phyloP scores from a whole-genome alignment of 2,329 filamentous ascomycete species.

The Achaetomium macrosporum region DNA sequence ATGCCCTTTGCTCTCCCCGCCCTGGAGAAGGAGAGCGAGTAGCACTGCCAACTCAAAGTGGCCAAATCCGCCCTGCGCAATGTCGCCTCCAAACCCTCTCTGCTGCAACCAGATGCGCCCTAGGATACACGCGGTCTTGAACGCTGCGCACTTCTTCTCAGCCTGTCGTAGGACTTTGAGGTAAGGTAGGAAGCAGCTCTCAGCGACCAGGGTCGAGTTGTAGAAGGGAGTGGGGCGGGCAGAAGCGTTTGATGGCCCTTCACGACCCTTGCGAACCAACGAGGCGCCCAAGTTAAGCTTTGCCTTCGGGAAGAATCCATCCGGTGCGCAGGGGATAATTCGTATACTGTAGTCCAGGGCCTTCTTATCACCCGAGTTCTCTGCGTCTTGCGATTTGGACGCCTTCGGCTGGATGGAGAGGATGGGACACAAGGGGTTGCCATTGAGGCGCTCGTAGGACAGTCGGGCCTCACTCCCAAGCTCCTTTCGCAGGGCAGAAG shows the following conservation, averaged over 20 bases:
- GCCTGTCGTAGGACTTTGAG: slow-evolving; percentile 68
- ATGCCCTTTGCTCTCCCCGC: slow-evolving; percentile 66
- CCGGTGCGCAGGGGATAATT: slow-evolving; percentile 68
- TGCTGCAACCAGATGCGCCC: slow-evolving; percentile 87
- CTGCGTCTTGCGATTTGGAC: slow-evolving; percentile 22
- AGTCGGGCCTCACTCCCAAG: slow-evolving; percentile 50
- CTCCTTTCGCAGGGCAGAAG: slow-evolving; percentile 59
- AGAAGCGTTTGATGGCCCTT: slow-evolving; percentile 39
- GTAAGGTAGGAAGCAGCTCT: slow-evolving; percentile 67
- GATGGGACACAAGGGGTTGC: slow-evolving; percentile 71
- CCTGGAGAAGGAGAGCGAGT: slow-evolving; percentile 72
- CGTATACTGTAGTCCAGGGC: slow-evolving; percentile 55
- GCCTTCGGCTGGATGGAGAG: slow-evolving; percentile 40
- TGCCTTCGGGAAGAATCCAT: slow-evolving; percentile 60
- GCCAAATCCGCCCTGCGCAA: slow-evolving; percentile 80
- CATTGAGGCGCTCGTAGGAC: slow-evolving; percentile 61
- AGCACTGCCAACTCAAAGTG: slow-evolving; percentile 86
- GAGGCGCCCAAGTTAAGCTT: slow-evolving; percentile 68
- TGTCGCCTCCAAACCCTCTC: slow-evolving; percentile 65
- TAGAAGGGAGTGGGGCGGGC: slow-evolving; percentile 69
- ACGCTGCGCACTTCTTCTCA: slow-evolving; percentile 63
- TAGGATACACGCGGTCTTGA: slow-evolving; percentile 77
- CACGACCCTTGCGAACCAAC: slow-evolving; percentile 56
- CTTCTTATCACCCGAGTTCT: slow-evolving; percentile 26
- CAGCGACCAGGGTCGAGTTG: slow-evolving; percentile 77